Percentiles rank a stretch among this genome's conserved stretches.
Evolutionary conservation across 2,329 filamentous ascomycete genomes (phyloP).

Genomic region (Alternaria arbusti): DNA sequence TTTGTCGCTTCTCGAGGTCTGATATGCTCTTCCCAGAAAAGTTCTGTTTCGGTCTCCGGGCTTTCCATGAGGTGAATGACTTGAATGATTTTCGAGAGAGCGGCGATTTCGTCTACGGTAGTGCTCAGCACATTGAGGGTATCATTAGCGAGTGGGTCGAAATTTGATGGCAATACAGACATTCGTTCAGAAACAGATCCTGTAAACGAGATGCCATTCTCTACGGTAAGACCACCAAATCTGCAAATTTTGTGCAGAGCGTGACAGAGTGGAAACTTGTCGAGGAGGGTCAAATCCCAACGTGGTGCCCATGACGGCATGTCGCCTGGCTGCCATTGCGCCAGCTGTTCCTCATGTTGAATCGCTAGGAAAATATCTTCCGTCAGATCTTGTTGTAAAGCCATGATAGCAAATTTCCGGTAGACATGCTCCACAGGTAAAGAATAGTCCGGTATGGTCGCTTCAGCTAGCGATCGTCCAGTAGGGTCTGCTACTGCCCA

Average conservation of each 20-base stretch:
- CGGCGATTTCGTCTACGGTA: not conserved
- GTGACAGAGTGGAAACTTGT: not conserved
- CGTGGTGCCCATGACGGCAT: not conserved
- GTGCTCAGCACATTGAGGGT: not conserved
- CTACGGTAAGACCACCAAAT: accelerated
- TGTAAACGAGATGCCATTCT: not conserved
- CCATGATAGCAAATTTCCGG: not conserved
- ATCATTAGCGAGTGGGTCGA: not conserved
- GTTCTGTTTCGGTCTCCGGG: no score
- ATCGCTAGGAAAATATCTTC: not conserved
- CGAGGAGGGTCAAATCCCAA: not conserved
- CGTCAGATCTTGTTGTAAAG: not conserved
- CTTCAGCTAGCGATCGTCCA: not conserved
- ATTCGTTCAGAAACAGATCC: accelerated
- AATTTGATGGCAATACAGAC: accelerated
- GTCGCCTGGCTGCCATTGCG: not conserved
- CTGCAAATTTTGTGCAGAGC: not conserved
- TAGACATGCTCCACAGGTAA: not conserved
- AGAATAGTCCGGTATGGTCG: not conserved
- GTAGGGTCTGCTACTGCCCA: not conserved
- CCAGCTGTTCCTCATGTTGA: not conserved
- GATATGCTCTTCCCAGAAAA: not conserved
- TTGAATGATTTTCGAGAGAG: no score
- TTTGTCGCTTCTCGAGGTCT: not conserved
- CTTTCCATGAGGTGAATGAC: no score